phyloP scores from a whole-genome alignment of 306 rosid species.

The Medicago ruthenica region DNA sequence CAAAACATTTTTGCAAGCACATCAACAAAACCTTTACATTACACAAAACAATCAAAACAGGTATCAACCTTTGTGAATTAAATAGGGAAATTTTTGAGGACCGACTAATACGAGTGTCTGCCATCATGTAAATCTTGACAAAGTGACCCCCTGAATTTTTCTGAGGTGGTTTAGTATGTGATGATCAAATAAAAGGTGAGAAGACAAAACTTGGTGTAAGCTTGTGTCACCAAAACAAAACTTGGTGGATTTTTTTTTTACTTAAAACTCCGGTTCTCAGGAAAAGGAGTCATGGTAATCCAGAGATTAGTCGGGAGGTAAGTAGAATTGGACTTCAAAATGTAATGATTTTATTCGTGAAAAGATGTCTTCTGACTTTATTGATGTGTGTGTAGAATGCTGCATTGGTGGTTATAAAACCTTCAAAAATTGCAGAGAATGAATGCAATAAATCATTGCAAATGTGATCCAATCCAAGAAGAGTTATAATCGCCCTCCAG shows the following conservation, averaged over 20 bases:
- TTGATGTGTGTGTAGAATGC: not conserved
- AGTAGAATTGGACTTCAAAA: not conserved
- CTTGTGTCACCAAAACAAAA: not conserved
- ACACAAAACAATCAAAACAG: slow-evolving; percentile 24
- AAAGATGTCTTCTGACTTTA: not conserved
- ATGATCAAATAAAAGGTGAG: too few relatives aligned
- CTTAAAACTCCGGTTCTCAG: not conserved
- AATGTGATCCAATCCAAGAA: slow-evolving; percentile 2
- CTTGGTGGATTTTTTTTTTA: not conserved
- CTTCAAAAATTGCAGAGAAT: not conserved
- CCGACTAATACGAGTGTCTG: not conserved
- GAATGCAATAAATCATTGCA: not conserved
- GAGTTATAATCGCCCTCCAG: slow-evolving; percentile 33
- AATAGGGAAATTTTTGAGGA: not conserved
- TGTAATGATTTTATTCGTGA: not conserved
- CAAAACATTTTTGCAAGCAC: slow-evolving; percentile 9
- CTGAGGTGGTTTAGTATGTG: not conserved
- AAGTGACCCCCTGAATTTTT: not conserved
- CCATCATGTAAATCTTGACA: slow-evolving; percentile 15
- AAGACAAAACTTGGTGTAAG: not conserved
- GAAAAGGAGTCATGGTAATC: not conserved
- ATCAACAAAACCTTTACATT: slow-evolving; percentile 22
- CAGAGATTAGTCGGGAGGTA: not conserved
- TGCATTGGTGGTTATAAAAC: slow-evolving; percentile 8
- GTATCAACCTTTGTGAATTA: not conserved